phyloP scores from a whole-genome alignment of 1,139 yeast species.

The Suhomyces coccinellae region DNA sequence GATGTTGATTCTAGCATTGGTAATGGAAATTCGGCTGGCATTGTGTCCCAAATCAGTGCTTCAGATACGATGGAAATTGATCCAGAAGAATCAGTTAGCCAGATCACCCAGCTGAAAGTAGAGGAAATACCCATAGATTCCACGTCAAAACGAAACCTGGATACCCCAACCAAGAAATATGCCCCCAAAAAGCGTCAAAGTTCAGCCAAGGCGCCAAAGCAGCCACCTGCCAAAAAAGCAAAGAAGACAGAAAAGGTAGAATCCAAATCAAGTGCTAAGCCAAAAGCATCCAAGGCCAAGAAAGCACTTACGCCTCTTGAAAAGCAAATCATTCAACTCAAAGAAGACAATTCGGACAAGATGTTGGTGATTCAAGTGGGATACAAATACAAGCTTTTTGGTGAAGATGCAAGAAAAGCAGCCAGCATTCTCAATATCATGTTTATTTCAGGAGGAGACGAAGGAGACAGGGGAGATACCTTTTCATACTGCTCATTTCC shows the following conservation, averaged over 20 bases:
- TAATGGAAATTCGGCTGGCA: not conserved
- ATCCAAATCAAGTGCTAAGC: constrained; percentile 3
- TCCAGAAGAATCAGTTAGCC: not conserved
- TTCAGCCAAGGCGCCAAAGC: not conserved
- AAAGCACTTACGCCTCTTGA: constrained; percentile 68
- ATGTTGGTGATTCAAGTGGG: constrained; percentile 84
- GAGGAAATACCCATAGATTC: no score
- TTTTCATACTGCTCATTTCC: constrained; percentile 89
- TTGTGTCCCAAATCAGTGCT: no score
- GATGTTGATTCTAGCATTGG: not conserved
- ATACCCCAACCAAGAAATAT: not conserved
- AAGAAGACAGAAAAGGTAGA: not conserved
- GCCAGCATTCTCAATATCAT: constrained; percentile 67
- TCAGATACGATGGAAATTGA: not conserved
- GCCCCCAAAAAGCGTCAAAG: not conserved
- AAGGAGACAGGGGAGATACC: constrained; percentile 45
- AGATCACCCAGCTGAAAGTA: not conserved
- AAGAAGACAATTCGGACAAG: constrained; percentile 59
- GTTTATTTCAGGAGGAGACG: constrained; percentile 64
- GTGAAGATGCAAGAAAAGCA: constrained; percentile 75
- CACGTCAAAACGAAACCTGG: no score
- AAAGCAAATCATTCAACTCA: constrained; percentile 68
- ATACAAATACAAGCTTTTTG: constrained; percentile 84
- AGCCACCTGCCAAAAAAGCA: not conserved
- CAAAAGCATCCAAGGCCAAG: constrained; percentile 7